phyloP scores from a whole-genome alignment of 441 rosid genomes.

The Erodium moschatum region DNA sequence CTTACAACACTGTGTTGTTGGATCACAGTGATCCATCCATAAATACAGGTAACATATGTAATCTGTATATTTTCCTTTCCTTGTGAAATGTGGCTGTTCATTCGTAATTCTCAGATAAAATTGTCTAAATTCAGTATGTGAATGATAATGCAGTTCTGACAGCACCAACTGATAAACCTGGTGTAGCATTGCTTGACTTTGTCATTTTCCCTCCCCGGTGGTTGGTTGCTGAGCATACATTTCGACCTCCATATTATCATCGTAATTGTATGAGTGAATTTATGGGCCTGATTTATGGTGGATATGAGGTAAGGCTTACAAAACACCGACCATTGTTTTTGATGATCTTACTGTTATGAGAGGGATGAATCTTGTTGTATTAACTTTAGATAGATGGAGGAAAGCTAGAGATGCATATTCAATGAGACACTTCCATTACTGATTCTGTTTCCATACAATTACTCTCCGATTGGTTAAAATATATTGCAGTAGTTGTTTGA shows the following conservation, averaged over 20 bases:
- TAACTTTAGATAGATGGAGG: neutral
- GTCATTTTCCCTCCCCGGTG: conserved; percentile 91
- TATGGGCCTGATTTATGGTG: conserved; percentile 87
- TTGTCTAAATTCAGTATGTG: conserved; percentile 5
- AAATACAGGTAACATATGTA: conserved; percentile 53
- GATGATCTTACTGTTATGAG: neutral
- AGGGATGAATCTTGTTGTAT: neutral
- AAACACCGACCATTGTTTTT: neutral
- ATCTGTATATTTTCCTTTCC: neutral
- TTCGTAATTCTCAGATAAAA: conserved; percentile 1
- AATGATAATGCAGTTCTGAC: conserved; percentile 59
- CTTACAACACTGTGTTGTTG: conserved; percentile 76
- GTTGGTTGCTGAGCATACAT: conserved; percentile 95
- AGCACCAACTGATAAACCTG: conserved; percentile 94
- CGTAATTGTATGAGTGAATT: conserved; percentile 99
- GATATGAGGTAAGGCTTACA: conserved; percentile 58
- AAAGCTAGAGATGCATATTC: neutral
- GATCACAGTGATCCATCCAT: conserved; percentile 91
- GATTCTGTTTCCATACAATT: neutral
- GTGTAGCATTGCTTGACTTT: conserved; percentile 89
- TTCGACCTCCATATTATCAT: conserved; percentile 90
- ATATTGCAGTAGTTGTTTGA: neutral
- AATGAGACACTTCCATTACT: neutral
- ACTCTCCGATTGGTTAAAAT: neutral
- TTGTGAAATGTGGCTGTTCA: conserved; percentile 12